Base-by-base conservation (phyloP, 1,284 basidiomycete species). In the Amylostereum areolatum region DNA sequence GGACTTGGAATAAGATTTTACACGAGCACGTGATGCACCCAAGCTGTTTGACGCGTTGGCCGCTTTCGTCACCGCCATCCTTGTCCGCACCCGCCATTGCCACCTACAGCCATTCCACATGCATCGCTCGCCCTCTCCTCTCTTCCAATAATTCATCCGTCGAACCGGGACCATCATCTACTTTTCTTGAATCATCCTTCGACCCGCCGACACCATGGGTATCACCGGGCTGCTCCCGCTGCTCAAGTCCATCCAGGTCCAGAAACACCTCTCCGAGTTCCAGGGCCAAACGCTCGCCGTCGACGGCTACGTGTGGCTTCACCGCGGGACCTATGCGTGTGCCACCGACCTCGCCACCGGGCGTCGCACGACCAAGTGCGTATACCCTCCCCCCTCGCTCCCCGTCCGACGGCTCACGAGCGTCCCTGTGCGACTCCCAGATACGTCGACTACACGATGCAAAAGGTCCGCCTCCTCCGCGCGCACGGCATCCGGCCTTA, bases 241-340 rank as follows among this genome's bases (percentile, higher is more conserved):
- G 31, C 80, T 99, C 59, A 97, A 95, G 73, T 84, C 94, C 49
- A 92, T 96, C 33, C 89, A 93, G 62, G 78, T 78, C 49, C 79
- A 80, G 50, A 80, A 76, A 50, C 85, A 92, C 60, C 76, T 97
- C 52, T 85, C 83, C 7, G 86, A 93, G 47, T 94, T 88, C 64
- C 68, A 77, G 45, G 92, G 90, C 7, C 83, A 93, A 63, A 89
- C 83, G 1, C 67, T 93, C 35, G 91, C 87, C 2, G 80, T 92
- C 42, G 89, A 95, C 72, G 90, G 83, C 41, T 97, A 99, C 68
- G 95, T 96, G 43, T 98, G 96, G 96, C 77, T 99, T n/a, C 97
- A 99, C 66, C 84, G 87, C 57, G 97, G 94, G 9, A 83, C 92
- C 1, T 96, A 92, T 63, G 78, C 88, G 0, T 99, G 97, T 68